phyloP scores from a whole-genome alignment of 345 rosid species.

The Citrus australasica region DNA sequence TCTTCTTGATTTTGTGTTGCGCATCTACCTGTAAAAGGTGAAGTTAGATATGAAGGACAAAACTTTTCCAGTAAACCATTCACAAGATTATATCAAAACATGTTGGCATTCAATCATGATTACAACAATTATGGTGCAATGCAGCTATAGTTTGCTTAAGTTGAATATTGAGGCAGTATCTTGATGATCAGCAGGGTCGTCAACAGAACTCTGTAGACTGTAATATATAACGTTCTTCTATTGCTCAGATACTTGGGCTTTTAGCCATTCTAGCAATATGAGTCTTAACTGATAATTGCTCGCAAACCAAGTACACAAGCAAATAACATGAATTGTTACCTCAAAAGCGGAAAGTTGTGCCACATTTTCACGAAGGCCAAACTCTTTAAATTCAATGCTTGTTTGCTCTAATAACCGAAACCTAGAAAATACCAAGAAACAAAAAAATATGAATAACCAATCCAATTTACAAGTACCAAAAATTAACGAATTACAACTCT shows the following conservation, averaged over 20 bases:
- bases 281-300: neutral
- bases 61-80: constrained; percentile 5
- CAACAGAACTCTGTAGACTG: neutral
- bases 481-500: constrained; percentile 3
- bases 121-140: neutral
- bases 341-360: constrained; percentile 75
- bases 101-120: neutral
- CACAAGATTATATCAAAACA: neutral
- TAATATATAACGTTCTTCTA: neutral
- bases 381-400: constrained; percentile 59
- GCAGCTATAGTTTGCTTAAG: neutral
- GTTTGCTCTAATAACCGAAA: constrained; percentile 58
- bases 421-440: constrained; percentile 30
- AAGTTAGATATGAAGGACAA: constrained; percentile 35
- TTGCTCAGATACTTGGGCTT: too few species aligned
- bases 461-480: neutral
- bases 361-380: constrained; percentile 73
- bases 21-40: constrained; percentile 45
- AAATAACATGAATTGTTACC: constrained; percentile 34
- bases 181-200: neutral
- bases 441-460: constrained; percentile 2
- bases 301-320: neutral
- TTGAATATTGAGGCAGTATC: neutral
- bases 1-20: constrained; percentile 47
- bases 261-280: neutral